Conservation (phyloP, 163 green algal genomes). For the Scenedesmus sp. region DNA sequence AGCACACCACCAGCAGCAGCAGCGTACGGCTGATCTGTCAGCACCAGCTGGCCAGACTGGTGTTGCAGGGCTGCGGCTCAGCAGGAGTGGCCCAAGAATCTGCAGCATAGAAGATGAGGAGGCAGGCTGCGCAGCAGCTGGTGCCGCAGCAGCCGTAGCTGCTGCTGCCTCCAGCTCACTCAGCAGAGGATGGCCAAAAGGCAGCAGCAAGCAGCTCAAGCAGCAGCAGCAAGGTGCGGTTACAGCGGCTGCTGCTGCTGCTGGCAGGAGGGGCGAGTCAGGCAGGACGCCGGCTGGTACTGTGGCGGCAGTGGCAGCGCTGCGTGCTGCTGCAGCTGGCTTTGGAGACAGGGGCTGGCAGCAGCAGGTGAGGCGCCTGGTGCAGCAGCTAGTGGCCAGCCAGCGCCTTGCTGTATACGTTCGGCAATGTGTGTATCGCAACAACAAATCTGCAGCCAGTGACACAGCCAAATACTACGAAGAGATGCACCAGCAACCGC, state of each 20-base stretch:
- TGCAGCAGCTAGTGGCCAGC: background rate
- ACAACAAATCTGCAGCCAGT: too few relatives aligned
- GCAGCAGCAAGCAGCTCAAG: background rate
- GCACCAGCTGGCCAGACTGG: background rate
- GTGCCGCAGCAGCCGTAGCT: background rate
- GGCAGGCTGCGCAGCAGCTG: background rate
- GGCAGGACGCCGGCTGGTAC: background rate
- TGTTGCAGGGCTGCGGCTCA: constrained; percentile 2
- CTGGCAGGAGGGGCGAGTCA: background rate
- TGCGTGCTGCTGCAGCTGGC: constrained; percentile 33
- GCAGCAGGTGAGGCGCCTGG: constrained; percentile 13
- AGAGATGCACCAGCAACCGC: too few relatives aligned
- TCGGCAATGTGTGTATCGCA: too few relatives aligned
- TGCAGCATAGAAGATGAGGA: background rate
- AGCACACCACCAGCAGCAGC: background rate
- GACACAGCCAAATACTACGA: too few relatives aligned
- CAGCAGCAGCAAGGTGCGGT: constrained; percentile 1
- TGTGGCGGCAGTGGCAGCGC: constrained; percentile 20
- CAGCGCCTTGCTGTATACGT: too few relatives aligned
- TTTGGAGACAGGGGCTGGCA: constrained; percentile 44
- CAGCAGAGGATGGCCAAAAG: background rate
- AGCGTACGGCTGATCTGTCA: background rate
- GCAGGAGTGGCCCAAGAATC: constrained; percentile 5
- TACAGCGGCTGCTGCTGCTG: background rate
- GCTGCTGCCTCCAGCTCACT: background rate